phyloP scores from a whole-genome alignment of 257 asterid genomes.

The Verbena officinalis region DNA sequence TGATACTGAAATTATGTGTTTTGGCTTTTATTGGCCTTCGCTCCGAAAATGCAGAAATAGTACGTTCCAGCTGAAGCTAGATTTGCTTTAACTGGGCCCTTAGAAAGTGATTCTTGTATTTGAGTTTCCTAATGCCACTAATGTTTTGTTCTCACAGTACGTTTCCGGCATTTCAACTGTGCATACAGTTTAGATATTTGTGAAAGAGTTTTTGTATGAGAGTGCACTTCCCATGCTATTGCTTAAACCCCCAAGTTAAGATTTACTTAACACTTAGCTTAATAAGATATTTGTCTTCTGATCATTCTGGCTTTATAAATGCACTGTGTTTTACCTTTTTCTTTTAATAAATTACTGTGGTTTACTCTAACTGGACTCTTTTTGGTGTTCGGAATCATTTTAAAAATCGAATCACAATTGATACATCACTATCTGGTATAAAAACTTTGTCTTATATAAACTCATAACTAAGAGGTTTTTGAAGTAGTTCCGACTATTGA shows the following conservation, averaged over 20 bases:
- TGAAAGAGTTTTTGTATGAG: not conserved
- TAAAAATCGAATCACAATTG: not conserved
- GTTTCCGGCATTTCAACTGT: too few species aligned
- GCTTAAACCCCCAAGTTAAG: not conserved
- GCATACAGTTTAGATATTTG: not conserved
- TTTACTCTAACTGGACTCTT: not conserved
- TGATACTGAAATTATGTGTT: too few species aligned
- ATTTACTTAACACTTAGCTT: not conserved
- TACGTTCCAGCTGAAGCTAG: too few species aligned
- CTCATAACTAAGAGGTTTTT: too few species aligned
- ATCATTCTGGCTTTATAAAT: not conserved
- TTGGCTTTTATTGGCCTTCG: too few species aligned
- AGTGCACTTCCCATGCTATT: not conserved
- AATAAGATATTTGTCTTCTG: not conserved
- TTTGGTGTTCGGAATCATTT: too few species aligned
- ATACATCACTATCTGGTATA: not conserved
- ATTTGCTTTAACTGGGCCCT: too few species aligned
- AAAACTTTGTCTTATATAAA: not conserved
- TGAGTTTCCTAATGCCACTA: too few species aligned
- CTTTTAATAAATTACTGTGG: too few species aligned
- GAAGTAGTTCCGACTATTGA: not conserved
- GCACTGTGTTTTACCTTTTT: not conserved
- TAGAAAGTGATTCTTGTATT: too few species aligned
- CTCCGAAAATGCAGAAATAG: too few species aligned
- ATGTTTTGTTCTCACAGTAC: not conserved